Conservation (phyloP, 148 eudicot species). For the Rhododendron mucronatum region DNA sequence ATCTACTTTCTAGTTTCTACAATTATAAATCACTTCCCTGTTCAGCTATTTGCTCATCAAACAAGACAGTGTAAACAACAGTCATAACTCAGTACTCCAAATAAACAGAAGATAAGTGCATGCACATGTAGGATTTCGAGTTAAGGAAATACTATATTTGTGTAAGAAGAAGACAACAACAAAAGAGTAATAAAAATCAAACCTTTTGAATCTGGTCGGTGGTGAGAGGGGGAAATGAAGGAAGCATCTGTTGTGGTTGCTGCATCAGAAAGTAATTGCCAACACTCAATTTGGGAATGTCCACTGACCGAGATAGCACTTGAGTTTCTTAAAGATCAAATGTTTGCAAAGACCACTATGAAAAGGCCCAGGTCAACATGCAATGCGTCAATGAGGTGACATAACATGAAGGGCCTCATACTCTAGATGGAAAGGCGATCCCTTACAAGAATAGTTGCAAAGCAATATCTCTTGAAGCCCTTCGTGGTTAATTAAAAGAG, state of each 20-base stretch:
- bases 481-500: not conserved
- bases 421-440: not conserved
- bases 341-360: not conserved
- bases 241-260: slow-evolving; percentile 58
- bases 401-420: not conserved
- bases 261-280: slow-evolving; percentile 7
- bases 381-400: not conserved
- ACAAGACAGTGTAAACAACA: not conserved
- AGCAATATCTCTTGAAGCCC: not conserved
- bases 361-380: not conserved
- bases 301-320: not conserved
- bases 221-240: slow-evolving; percentile 69
- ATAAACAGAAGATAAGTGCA: not conserved
- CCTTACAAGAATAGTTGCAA: not conserved
- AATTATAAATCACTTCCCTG: not conserved
- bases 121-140: not conserved
- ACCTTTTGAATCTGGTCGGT: slow-evolving; percentile 97
- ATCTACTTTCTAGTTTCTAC: not conserved
- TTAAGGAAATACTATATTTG: not conserved
- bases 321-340: slow-evolving; percentile 6
- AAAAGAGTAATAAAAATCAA: not conserved
- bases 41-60: slow-evolving; percentile 1
- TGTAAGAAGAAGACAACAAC: not conserved
- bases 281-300: not conserved
- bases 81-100: not conserved